These are phyloP conservation scores for Triticum turgidum DNA, from an alignment of 176 grass and related monocot species.

Conservation along the genomic window DNA sequence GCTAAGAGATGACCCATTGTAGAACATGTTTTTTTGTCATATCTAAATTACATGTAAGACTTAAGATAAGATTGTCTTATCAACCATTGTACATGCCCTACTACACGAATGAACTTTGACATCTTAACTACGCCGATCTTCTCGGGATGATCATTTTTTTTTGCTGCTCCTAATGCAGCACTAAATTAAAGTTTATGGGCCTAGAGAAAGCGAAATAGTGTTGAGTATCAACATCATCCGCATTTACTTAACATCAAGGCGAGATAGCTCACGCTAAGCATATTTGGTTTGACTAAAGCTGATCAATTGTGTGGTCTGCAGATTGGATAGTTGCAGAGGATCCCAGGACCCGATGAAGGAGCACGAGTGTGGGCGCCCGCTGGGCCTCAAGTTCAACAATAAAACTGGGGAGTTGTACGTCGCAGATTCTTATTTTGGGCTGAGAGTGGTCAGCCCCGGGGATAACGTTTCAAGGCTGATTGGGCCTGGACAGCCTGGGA, in stretches of 20 bases:
- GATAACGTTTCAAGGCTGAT: conserved; percentile 41
- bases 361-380: conserved; percentile 73
- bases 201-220: background rate
- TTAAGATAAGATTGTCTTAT: too few relatives aligned
- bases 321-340: conserved; percentile 61
- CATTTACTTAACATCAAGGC: too few relatives aligned
- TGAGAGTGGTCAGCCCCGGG: conserved; percentile 23
- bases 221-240: too few relatives aligned
- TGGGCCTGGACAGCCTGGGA: conserved; percentile 10
- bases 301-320: background rate
- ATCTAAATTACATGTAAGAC: too few relatives aligned
- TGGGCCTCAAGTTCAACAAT: conserved; percentile 60
- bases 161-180: background rate
- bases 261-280: background rate
- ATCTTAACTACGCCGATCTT: background rate
- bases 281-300: background rate
- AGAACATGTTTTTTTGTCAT: too few relatives aligned
- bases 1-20: too few relatives aligned
- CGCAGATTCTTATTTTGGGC: conserved; percentile 67
- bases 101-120: too few relatives aligned
- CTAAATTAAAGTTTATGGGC: background rate
- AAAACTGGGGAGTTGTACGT: conserved; percentile 46
- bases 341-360: conserved; percentile 48
- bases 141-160: background rate
- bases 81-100: too few relatives aligned